Percentiles rank a stretch among this genome's conserved stretches.
Evolutionary conservation across 106 monocot genomes (phyloP).

Genomic region (Acorus gramineus): DNA sequence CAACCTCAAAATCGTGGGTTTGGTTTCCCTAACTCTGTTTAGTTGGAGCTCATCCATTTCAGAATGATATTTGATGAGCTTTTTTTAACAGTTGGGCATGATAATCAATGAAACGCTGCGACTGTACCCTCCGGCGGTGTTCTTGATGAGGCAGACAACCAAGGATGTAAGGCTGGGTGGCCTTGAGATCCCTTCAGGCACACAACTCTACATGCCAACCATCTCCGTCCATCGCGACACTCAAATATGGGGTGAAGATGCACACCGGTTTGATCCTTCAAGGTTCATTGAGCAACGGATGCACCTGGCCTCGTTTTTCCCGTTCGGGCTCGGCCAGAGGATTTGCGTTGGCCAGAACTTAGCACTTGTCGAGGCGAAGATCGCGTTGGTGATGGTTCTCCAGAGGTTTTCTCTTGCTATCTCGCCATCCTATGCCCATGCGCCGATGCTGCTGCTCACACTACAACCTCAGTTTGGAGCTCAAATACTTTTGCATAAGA

Average conservation of each 20-base stretch:
- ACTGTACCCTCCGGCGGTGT: conserved; percentile 52
- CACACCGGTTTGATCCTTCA: conserved; percentile 50
- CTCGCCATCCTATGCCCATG: conserved; percentile 68
- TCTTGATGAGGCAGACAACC: conserved; percentile 19
- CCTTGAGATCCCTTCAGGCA: conserved; percentile 39
- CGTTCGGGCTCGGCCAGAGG: conserved; percentile 57
- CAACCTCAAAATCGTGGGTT: conserved; percentile 60
- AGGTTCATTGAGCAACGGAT: conserved; percentile 39
- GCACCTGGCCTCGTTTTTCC: conserved; percentile 31
- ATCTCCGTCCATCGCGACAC: conserved; percentile 43
- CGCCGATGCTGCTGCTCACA: conserved; percentile 45
- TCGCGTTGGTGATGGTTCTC: conserved; percentile 61
- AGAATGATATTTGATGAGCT: background rate
- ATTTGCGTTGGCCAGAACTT: conserved; percentile 70
- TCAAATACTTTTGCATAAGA: conserved; percentile 40
- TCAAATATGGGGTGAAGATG: conserved; percentile 63
- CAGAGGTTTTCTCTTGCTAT: conserved; percentile 39
- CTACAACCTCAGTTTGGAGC: conserved; percentile 64
- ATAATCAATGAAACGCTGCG: conserved; percentile 74
- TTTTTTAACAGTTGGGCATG: conserved; percentile 36
- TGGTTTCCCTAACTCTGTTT: background rate
- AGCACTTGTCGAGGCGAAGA: conserved; percentile 53
- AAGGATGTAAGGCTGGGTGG: conserved; percentile 32
- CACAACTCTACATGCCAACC: conserved; percentile 35
- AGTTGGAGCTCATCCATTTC: background rate